Conservation (phyloP, 164 flowering plant species). For the Piper longum region DNA sequence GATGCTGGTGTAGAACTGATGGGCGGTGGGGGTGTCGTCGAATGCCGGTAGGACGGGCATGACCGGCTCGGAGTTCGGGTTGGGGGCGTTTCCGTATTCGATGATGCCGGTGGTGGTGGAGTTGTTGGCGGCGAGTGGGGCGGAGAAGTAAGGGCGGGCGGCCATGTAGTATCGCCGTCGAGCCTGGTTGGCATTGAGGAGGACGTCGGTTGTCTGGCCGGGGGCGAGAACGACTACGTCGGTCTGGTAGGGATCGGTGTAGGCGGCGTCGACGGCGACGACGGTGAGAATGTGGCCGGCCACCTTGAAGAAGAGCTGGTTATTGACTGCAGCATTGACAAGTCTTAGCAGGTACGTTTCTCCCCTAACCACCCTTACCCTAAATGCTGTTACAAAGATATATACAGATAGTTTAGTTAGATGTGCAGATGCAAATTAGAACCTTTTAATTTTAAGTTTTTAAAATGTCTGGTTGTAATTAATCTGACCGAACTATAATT, state of each 20-base stretch:
- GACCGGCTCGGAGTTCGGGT: constrained; percentile 12
- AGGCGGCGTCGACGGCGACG: constrained; percentile 35
- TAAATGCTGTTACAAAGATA: constrained; percentile 21
- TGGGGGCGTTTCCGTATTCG: constrained; percentile 13
- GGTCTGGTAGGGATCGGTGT: no score
- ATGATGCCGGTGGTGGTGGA: constrained; percentile 36
- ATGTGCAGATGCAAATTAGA: no score
- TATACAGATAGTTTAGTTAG: no score
- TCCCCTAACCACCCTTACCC: constrained; percentile 29
- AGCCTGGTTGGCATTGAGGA: constrained; percentile 34
- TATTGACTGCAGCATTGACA: constrained; percentile 25
- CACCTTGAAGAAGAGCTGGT: constrained; percentile 54
- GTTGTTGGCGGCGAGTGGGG: constrained; percentile 25
- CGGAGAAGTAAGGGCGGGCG: constrained; percentile 25
- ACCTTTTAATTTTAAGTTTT: no score
- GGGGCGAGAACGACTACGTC: no score
- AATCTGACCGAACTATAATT: no score
- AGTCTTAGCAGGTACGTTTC: constrained; percentile 40
- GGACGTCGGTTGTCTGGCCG: constrained; percentile 46
- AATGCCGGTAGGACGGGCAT: constrained; percentile 47
- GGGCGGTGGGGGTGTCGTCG: constrained; percentile 55
- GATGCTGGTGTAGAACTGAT: constrained; percentile 30
- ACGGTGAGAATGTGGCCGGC: constrained; percentile 52
- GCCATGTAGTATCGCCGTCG: constrained; percentile 52
- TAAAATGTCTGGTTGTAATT: no score